A percentile compares a stretch with the other conserved stretches of the same genome.
phyloP scores from a whole-genome alignment of 2,329 filamentous ascomycete genomes.

The Hymenoscyphus salicellus region DNA sequence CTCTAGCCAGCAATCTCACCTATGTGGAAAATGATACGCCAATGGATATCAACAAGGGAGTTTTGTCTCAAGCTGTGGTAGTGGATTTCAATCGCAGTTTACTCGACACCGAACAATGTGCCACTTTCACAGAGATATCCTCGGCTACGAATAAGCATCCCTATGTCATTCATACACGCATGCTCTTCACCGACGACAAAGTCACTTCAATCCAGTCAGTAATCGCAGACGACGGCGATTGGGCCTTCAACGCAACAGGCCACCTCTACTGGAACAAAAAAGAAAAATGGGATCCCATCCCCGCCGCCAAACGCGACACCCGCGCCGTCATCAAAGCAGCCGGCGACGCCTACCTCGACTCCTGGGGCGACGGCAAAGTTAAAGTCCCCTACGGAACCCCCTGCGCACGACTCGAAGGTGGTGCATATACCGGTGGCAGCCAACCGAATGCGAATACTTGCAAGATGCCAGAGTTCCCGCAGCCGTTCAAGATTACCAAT shows the following conservation, averaged over 20 bases:
- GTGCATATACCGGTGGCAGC: constrained; percentile 5
- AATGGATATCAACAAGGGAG: constrained; percentile 10
- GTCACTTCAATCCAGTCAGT: constrained; percentile 12
- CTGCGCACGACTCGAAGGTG: constrained; percentile 15
- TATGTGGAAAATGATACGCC: constrained; percentile 18
- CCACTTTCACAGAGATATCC: constrained; percentile 18
- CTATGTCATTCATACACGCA: constrained; percentile 21
- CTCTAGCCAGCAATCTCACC: constrained; percentile 10
- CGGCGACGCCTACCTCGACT: constrained; percentile 18
- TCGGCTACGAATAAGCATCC: constrained; percentile 10
- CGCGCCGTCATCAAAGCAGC: constrained; percentile 15
- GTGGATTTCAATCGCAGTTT: constrained; percentile 18
- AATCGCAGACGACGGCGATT: constrained; percentile 19
- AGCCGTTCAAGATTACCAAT: constrained; percentile 9
- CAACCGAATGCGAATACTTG: constrained; percentile 11
- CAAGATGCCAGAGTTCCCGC: constrained; percentile 7
- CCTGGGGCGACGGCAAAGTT: constrained; percentile 11
- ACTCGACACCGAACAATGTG: constrained; percentile 17
- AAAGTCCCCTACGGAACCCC: constrained; percentile 14
- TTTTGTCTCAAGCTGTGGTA: constrained; percentile 11
- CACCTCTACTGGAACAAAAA: constrained; percentile 11
- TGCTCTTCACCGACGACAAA: constrained; percentile 11
- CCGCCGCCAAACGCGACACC: constrained; percentile 9
- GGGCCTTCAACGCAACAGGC: constrained; percentile 20
- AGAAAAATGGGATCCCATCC: constrained; percentile 18